Conservation (phyloP, 768 basidiomycete species). For the Serendipita indica region DNA sequence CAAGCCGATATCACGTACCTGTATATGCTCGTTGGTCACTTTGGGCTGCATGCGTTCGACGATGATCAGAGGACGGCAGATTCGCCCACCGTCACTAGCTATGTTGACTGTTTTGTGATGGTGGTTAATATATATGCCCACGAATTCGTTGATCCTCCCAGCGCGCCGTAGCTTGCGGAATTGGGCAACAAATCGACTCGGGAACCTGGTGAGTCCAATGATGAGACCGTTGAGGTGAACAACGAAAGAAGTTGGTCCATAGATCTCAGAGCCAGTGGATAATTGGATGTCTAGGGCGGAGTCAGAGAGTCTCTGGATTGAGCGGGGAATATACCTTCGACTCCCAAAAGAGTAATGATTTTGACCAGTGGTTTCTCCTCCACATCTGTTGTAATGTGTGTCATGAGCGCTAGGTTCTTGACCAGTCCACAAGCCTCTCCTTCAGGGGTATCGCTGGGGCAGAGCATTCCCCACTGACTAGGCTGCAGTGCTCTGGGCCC, state of each 20-base stretch:
- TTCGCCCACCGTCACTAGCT: constrained; percentile 91
- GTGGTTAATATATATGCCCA: constrained; percentile 89
- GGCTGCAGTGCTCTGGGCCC: constrained; percentile 95
- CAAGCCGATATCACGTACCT: constrained; percentile 33
- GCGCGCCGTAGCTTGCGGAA: constrained; percentile 89
- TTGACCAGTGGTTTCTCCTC: constrained; percentile 88
- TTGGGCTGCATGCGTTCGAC: constrained; percentile 67
- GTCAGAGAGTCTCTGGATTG: background rate
- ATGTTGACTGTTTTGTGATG: constrained; percentile 93
- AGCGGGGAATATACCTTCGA: constrained; percentile 50
- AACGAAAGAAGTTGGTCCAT: constrained; percentile 80
- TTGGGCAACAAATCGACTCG: constrained; percentile 70
- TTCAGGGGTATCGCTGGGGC: constrained; percentile 97
- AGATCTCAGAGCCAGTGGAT: constrained; percentile 89
- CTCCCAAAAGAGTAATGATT: constrained; percentile 86
- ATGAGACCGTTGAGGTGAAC: constrained; percentile 96
- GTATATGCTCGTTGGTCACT: constrained; percentile 68
- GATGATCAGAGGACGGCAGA: constrained; percentile 95
- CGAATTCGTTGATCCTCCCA: constrained; percentile 87
- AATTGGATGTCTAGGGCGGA: constrained; percentile 66
- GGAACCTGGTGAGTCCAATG: constrained; percentile 79
- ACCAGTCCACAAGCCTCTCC: constrained; percentile 98
- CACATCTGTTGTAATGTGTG: constrained; percentile 97
- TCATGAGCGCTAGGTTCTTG: constrained; percentile 98
- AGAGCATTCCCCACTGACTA: constrained; percentile 97